Evolutionary conservation across 129 eudicot genomes (phyloP).

Genomic region (Calendula officinalis): DNA sequence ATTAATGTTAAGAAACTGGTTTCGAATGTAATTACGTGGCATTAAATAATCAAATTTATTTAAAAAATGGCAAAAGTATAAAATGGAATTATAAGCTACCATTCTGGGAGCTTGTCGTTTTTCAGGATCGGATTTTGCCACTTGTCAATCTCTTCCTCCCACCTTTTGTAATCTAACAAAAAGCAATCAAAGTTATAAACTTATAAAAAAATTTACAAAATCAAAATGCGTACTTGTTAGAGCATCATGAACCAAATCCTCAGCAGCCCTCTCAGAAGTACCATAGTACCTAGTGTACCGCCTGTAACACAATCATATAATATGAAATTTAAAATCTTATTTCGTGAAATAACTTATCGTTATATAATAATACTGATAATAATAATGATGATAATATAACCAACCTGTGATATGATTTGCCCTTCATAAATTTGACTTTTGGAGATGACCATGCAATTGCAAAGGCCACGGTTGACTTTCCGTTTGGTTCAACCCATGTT

Average conservation of each 20-base stretch:
- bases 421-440: conserved; percentile 83
- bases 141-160: conserved; percentile 96
- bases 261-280: conserved; percentile 83
- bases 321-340: not conserved
- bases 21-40: not conserved
- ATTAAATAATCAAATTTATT: not conserved
- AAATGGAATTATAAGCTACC: conserved; percentile 40
- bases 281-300: conserved; percentile 89
- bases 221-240: conserved; percentile 59
- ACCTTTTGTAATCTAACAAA: conserved; percentile 70
- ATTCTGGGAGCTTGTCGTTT: conserved; percentile 85
- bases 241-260: conserved; percentile 82
- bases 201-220: not conserved
- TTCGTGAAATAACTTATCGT: not conserved
- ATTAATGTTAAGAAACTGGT: not conserved
- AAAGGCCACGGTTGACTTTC: conserved; percentile 93
- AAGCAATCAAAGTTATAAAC: not conserved
- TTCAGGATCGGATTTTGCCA: conserved; percentile 93
- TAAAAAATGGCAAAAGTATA: not conserved
- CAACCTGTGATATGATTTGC: conserved; percentile 93
- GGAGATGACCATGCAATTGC: conserved; percentile 94
- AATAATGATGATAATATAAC: too few species aligned
- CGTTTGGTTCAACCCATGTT: conserved; percentile 97
- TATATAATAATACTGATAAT: too few species aligned
- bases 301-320: conserved; percentile 39